These are phyloP conservation scores for Huntiella abstrusa DNA, from an alignment of 2,329 filamentous ascomycete genomes.

Conservation along the genomic window DNA sequence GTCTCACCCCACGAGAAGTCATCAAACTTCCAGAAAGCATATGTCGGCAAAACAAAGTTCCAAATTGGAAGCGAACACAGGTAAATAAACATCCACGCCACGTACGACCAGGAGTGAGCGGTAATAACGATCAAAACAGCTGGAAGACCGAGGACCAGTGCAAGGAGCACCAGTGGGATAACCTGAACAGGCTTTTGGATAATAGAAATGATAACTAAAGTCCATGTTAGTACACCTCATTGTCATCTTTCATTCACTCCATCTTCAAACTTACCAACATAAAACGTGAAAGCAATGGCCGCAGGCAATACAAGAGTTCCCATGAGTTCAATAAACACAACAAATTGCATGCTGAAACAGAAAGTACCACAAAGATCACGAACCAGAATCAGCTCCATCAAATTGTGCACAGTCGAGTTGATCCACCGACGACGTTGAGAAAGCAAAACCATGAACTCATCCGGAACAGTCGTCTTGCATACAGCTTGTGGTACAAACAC, in stretches of 20 bases:
- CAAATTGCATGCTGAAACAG: slow-evolving; percentile 99
- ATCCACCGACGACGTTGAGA: slow-evolving; percentile 97
- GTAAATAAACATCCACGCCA: slow-evolving; percentile 95
- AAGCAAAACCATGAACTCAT: slow-evolving; percentile 75
- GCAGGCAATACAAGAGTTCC: slow-evolving; percentile 89
- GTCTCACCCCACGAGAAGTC: slow-evolving; percentile 99
- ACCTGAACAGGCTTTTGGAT: slow-evolving; percentile 57
- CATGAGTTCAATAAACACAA: slow-evolving; percentile 86
- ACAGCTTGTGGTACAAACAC: slow-evolving; percentile 97
- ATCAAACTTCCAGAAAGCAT: slow-evolving; percentile 99
- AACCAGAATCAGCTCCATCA: slow-evolving; percentile 93
- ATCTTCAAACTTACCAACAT: slow-evolving; percentile 50
- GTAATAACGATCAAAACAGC: slow-evolving; percentile 83
- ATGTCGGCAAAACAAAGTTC: slow-evolving; percentile 89
- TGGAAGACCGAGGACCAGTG: slow-evolving; percentile 79
- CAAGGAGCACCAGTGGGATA: slow-evolving; percentile 79
- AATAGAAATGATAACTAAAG: slow-evolving; percentile 65
- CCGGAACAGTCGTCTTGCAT: slow-evolving; percentile 94
- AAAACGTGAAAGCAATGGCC: slow-evolving; percentile 92
- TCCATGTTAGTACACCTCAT: slow-evolving; percentile 6
- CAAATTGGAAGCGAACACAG: slow-evolving; percentile 81
- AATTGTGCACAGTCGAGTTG: slow-evolving; percentile 95
- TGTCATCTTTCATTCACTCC: not conserved
- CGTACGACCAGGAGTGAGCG: slow-evolving; percentile 79
- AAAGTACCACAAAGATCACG: slow-evolving; percentile 95